phyloP scores from a whole-genome alignment of 257 asterid species.

The Petunia secreta region DNA sequence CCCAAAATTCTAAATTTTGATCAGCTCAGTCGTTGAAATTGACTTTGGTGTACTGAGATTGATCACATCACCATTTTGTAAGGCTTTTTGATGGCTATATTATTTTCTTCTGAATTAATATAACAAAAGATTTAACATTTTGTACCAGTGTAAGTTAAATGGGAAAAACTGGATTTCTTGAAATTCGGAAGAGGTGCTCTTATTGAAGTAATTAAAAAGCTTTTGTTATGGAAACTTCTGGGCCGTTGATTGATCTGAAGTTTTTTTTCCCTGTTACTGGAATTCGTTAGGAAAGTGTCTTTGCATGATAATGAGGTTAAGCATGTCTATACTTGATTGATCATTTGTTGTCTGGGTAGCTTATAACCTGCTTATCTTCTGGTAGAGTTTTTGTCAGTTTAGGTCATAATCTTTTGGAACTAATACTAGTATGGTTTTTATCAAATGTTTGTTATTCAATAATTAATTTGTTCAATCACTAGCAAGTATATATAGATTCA shows the following conservation, averaged over 20 bases:
- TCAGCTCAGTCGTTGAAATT: no score
- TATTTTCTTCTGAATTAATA: no score
- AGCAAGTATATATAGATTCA: not conserved
- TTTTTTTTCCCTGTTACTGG: not conserved
- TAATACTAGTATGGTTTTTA: not conserved
- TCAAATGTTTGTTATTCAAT: not conserved
- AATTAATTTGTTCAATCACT: not conserved
- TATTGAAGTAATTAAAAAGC: slow-evolving; percentile 2
- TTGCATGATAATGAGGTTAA: not conserved
- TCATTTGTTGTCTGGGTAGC: not conserved
- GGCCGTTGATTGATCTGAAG: not conserved
- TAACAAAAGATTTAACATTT: no score
- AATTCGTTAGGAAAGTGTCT: not conserved
- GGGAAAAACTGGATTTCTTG: no score
- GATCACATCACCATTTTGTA: no score
- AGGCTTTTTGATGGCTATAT: no score
- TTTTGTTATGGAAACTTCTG: not conserved
- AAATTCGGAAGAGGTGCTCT: not conserved
- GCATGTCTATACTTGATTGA: not conserved
- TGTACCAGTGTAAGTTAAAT: no score
- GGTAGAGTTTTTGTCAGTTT: not conserved
- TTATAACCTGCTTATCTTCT: not conserved
- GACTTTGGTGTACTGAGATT: no score
- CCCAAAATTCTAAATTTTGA: no score
- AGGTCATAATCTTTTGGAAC: not conserved